Evolutionary conservation across 1,139 yeast species (phyloP), one percentile per base, ranked within the genome.

Genomic region (Spencermartinsiella ligniputridi): DNA sequence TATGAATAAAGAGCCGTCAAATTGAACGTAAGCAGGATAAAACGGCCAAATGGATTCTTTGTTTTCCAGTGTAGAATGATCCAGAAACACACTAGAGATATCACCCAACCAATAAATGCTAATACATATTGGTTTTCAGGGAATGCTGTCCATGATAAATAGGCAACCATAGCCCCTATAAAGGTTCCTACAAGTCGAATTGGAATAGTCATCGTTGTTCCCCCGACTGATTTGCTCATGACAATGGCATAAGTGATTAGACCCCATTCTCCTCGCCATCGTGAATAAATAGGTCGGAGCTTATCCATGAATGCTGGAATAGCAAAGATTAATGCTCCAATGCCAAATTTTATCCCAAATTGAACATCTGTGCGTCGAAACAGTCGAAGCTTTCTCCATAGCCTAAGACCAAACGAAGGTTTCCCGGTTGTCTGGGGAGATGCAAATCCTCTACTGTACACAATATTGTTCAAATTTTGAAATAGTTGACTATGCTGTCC

Each of bases 191-290:
- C 54, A 45, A 86, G 72, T 51, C 96, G 71, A 78, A 85, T 81
- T 52, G 83, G 81, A 1, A 83, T 80, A 0, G 94, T 83, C 78
- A 81, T 79, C 13, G 86, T 75, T 0, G 95, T 87, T 0, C 95
- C 95, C 12, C 95, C 96, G n/a, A 85, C 69, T 0, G 90, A 82
- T 58, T 85, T 85, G 57, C 82, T 84, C 92, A 86, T 85, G 71
- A 87, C 84, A 46, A 87, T 83, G 54, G 87, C 80, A 57, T 80
- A 87, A 0, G 90, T 81, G 12, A 85, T 83, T 33, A 87, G 66
- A 0, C 89, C 83, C 96, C 96, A 87, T 61, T 87, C 96, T 13
- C 85, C 82, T 53, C 92, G 67, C 89, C 90, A 85, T 41, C 69
- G 72, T 40, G 69, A 73, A 55, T 85, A 87, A 0, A 63, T 52